A percentile compares a stretch with the other conserved stretches of the same genome.
Evolutionary conservation across 2,329 filamentous ascomycete species (phyloP).

Genomic region (Penicillium sp.): DNA sequence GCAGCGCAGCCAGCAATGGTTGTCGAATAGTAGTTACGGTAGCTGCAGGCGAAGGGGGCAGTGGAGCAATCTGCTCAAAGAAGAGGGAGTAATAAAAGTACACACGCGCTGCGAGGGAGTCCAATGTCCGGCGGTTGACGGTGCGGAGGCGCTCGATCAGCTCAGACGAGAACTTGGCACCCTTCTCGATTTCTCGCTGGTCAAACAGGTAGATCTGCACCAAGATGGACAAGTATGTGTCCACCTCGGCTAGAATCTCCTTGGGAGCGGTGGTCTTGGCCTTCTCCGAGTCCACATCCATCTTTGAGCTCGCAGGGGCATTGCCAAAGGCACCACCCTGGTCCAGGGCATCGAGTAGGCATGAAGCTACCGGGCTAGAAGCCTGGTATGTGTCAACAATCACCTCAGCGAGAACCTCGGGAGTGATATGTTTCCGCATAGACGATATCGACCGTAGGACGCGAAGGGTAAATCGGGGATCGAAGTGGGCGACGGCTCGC

Average conservation of each 20-base stretch:
- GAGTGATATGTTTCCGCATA: slow-evolving; percentile 84
- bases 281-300: slow-evolving; percentile 74
- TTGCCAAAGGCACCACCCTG: slow-evolving; percentile 67
- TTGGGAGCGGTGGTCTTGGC: slow-evolving; percentile 64
- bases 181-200: slow-evolving; percentile 75
- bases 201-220: slow-evolving; percentile 88
- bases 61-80: slow-evolving; percentile 84
- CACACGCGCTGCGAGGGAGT: slow-evolving; percentile 89
- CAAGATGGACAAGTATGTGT: slow-evolving; percentile 84
- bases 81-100: slow-evolving; percentile 99
- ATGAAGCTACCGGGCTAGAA: slow-evolving; percentile 67
- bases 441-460: slow-evolving; percentile 94
- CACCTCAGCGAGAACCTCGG: slow-evolving; percentile 77
- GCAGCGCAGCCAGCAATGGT: slow-evolving; percentile 80
- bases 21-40: slow-evolving; percentile 85
- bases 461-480: slow-evolving; percentile 90
- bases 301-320: slow-evolving; percentile 61
- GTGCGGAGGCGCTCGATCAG: slow-evolving; percentile 83
- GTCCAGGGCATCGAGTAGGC: slow-evolving; percentile 70
- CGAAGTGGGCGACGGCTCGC: slow-evolving; percentile 87
- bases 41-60: slow-evolving; percentile 85
- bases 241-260: slow-evolving; percentile 81
- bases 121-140: slow-evolving; percentile 89
- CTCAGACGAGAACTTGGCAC: slow-evolving; percentile 79
- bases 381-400: slow-evolving; percentile 78